Evolutionary conservation across 805 yeast genomes (phyloP).

Genomic region (Sungouiozyma intestinalis): DNA sequence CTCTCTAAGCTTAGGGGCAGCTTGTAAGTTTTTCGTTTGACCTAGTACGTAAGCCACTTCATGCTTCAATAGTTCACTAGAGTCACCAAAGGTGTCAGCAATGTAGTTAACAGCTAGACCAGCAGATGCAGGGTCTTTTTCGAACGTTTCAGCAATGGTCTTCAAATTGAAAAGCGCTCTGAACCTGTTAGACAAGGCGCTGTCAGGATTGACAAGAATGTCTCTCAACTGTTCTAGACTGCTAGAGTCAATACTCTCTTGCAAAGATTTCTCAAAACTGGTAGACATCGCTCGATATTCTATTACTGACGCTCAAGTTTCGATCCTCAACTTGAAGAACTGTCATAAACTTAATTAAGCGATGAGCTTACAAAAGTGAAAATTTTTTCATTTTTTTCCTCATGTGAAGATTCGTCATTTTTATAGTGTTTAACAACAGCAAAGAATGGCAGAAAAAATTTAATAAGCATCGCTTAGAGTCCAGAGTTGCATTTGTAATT

Average conservation of each 20-base stretch:
- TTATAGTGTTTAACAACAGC: no score
- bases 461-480: no score
- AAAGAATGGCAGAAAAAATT: no score
- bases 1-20: conserved; percentile 64
- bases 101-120: conserved; percentile 67
- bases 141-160: conserved; percentile 69
- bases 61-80: conserved; percentile 85
- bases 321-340: no score
- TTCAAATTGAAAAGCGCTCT: conserved; percentile 90
- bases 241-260: conserved; percentile 30
- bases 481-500: no score
- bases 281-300: conserved; percentile 23
- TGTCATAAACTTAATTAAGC: background rate
- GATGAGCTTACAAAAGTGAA: background rate
- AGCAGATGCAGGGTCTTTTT: conserved; percentile 42
- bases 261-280: conserved; percentile 28
- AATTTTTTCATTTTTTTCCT: no score
- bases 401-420: background rate
- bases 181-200: conserved; percentile 75
- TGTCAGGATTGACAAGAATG: conserved; percentile 50
- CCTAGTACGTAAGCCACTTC: conserved; percentile 97
- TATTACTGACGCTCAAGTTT: background rate
- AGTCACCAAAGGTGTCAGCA: conserved; percentile 70
- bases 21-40: conserved; percentile 75
- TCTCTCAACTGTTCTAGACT: conserved; percentile 62